Base-by-base conservation (phyloP, 2,329 filamentous ascomycete species). In the Fusarium proliferatum region DNA sequence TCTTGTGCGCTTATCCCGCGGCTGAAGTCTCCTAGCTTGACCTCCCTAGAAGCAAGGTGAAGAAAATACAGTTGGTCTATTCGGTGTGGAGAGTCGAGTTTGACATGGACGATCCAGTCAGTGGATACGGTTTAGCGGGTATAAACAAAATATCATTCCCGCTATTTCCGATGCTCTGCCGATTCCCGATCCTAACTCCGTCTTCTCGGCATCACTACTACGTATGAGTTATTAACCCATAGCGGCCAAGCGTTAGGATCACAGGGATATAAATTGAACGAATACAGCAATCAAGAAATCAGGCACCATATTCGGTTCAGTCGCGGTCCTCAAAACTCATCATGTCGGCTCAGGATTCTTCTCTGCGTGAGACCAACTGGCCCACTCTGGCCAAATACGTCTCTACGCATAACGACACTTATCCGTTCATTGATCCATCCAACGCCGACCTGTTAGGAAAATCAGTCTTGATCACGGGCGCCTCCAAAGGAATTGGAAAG, bases 381-480 rank as follows among this genome's bases (percentile, higher is more conserved):
- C 49, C 23, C 5, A 19, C 38, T 30, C 8, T 61, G 10, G 61
- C 58, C 13, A n/a, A 12, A 6, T 64, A 61, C 3, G 56, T 61
- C 3, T 30, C 56, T 5, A 49, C 30, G 1, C 56, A 33, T 3
- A 48, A 49, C 3, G 69, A 75, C 41, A 75, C 70, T 7, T 91
- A 91, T 75, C 82, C 85, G 0, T 82, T 80, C 63, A 90, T 91
- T 73, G 80, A 85, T 65, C 81, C 83, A 21, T 71, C 76, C 9
- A 81, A 82, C n/a, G 73, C 77, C n/a, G 73, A 85, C 67, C 81
- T 86, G 28, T 38, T 72, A 0, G 81, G 81, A 4, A 83, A 82
- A 42, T 76, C 80, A 1, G 79, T 85, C 43, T 21, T 63, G 0
- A 26, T 63, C 6, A 60, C 60, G 0, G 60, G 60, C 1, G 53